Evolutionary conservation across 805 yeast species (phyloP), one percentile per base, ranked within the genome.

Genomic region (Torulaspora maleeae): DNA sequence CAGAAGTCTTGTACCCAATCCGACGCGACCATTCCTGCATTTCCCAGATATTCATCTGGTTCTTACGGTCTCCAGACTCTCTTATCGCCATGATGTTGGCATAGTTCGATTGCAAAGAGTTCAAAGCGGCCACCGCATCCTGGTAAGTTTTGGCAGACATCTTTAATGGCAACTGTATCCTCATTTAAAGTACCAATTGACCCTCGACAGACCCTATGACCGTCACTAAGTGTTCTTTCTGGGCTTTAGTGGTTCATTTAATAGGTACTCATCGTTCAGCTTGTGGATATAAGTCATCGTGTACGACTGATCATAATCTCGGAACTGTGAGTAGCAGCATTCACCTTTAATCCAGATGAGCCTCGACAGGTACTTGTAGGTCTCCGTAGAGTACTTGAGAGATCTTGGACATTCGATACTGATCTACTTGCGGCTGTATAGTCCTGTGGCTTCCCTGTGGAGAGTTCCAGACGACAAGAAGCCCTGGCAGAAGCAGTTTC

Each of bases 91-190:
- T 95, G 38, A 93, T 80, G 8, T 89, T 80, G 19, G 95, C 89
- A 64, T 83, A 88, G 63, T 95, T 93, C 19, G 97, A 84, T 63
- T 93, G 99, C 29, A 91, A 70, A 2, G 88, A 76, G 67, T 93
- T 93, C 58, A 93, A 74, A 2, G 93, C 86, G 42, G 74, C 73
- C 38, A 93, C 79, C 1, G 99, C 99, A 66, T 89, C 96, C 62
- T 75, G 57, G 41, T 66, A 66, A 25, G 62, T 56, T 51, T 54
- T 62, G 3, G 52, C 30, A 4, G 54, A 32, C 61, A 57, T 59
- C 40, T 40, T 54, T 32, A 59, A 47, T 11, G 58, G 52, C 10
- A 47, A 22, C 5, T 45, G 30, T 5, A 52, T 33, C 37, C 48
- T 48, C 60, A 56, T 56, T 25, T 36, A 38, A 25, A 41, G 34